Evolutionary conservation across 352 stramenopile genomes (phyloP).

Genomic region (Phytophthora idaei): DNA sequence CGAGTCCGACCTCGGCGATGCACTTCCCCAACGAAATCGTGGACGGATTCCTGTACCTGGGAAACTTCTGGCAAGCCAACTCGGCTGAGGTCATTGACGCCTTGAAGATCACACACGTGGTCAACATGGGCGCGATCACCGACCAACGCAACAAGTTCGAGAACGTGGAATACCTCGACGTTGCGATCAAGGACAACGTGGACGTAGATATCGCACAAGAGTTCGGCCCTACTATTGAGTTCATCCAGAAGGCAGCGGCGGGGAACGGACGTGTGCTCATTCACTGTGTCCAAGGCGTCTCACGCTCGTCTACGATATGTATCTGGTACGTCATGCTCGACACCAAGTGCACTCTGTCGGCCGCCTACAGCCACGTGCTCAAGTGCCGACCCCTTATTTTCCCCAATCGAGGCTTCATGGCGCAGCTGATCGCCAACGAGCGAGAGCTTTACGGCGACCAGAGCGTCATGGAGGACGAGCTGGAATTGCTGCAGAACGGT

Average conservation of each 20-base stretch:
- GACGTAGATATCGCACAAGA: conserved; percentile 62
- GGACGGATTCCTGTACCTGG: conserved; percentile 70
- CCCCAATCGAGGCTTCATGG: conserved; percentile 82
- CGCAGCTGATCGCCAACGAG: conserved; percentile 74
- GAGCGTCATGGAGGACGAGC: conserved; percentile 64
- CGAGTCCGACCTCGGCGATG: conserved; percentile 19
- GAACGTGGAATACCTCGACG: conserved; percentile 67
- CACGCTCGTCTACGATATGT: conserved; percentile 74
- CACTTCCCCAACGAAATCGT: conserved; percentile 84
- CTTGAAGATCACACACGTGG: conserved; percentile 72
- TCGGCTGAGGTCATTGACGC: conserved; percentile 54
- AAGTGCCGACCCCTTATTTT: conserved; percentile 80
- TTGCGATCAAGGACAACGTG: conserved; percentile 65
- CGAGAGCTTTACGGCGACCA: conserved; percentile 67
- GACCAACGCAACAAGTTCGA: conserved; percentile 61
- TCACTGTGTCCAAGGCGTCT: conserved; percentile 84
- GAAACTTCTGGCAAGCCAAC: conserved; percentile 86
- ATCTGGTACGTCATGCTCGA: conserved; percentile 85
- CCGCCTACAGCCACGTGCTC: conserved; percentile 82
- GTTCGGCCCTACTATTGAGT: conserved; percentile 55
- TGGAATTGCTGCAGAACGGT: conserved; percentile 74
- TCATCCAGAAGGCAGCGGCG: conserved; percentile 53
- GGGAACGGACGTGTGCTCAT: conserved; percentile 64
- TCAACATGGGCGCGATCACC: conserved; percentile 75
- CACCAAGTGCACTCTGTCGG: conserved; percentile 72